These are phyloP conservation scores for Euphorbia corollata DNA, from an alignment of 441 rosid species.

Conservation along the genomic window DNA sequence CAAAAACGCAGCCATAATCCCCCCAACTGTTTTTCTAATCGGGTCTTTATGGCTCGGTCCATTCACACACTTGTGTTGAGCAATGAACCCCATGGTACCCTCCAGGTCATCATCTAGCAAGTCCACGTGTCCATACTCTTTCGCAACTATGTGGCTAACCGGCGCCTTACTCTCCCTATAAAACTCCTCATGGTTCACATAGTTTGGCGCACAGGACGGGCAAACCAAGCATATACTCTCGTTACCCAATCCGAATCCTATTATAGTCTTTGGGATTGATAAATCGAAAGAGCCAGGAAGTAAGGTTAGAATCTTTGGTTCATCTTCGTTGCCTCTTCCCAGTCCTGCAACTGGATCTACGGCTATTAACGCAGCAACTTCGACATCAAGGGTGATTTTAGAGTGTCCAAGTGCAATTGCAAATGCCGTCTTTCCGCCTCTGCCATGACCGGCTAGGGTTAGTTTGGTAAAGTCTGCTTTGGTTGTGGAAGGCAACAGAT, in stretches of 20 bases:
- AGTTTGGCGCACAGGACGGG: slow-evolving; percentile 41
- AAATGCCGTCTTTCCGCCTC: slow-evolving; percentile 46
- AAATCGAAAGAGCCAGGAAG: slow-evolving; percentile 30
- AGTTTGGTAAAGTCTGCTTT: slow-evolving; percentile 20
- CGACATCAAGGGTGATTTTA: slow-evolving; percentile 10
- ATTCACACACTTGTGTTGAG: slow-evolving; percentile 24
- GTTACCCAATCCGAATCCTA: slow-evolving; percentile 40
- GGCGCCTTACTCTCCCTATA: slow-evolving; percentile 34
- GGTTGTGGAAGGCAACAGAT: slow-evolving; percentile 22
- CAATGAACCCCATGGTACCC: slow-evolving; percentile 11
- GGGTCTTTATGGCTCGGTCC: slow-evolving; percentile 24
- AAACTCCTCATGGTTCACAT: slow-evolving; percentile 39
- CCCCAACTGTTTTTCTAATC: slow-evolving; percentile 41
- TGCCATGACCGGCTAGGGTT: slow-evolving; percentile 44
- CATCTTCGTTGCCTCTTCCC: not conserved
- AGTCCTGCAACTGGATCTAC: slow-evolving; percentile 43
- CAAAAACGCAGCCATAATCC: slow-evolving; percentile 40
- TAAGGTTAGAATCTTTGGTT: slow-evolving; percentile 32
- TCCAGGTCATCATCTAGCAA: slow-evolving; percentile 34
- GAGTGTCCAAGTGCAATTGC: slow-evolving; percentile 37
- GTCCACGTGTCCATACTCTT: slow-evolving; percentile 49
- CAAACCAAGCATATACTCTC: not conserved
- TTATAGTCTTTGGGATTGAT: slow-evolving; percentile 32
- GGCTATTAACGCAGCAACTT: slow-evolving; percentile 34
- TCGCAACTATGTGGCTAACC: slow-evolving; percentile 29